phyloP scores from a whole-genome alignment of 2,329 filamentous ascomycete species.

The Orbilia javanica region DNA sequence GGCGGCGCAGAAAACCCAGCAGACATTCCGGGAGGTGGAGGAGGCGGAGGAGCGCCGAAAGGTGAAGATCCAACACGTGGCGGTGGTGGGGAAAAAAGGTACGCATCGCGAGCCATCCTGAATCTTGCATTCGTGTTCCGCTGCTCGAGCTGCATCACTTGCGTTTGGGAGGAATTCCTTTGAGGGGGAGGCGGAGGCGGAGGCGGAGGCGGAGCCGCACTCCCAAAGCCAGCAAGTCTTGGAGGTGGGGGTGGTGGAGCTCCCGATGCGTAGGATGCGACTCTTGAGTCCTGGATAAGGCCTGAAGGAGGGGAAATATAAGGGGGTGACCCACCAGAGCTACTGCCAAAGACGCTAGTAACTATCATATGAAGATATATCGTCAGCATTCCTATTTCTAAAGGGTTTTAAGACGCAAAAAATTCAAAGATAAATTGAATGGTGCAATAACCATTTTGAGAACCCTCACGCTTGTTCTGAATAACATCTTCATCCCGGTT shows the following conservation, averaged over 20 bases:
- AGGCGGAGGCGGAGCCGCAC: no score
- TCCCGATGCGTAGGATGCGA: no score
- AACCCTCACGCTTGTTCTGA: not conserved
- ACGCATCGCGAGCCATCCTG: constrained; percentile 43
- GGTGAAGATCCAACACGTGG: not conserved
- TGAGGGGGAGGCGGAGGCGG: no score
- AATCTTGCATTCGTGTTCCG: constrained; percentile 61
- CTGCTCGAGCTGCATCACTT: constrained; percentile 60
- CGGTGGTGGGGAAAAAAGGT: not conserved
- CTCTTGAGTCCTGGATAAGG: no score
- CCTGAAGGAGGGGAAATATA: not conserved
- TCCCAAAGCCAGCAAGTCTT: not conserved
- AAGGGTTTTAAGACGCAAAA: not conserved
- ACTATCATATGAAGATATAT: constrained; percentile 2
- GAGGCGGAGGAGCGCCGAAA: not conserved
- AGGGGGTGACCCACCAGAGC: constrained; percentile 8
- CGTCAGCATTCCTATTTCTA: not conserved
- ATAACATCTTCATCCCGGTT: not conserved
- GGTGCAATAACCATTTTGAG: constrained; percentile 6
- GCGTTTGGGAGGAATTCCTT: constrained; percentile 17
- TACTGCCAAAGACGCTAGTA: constrained; percentile 13
- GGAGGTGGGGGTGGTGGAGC: not conserved
- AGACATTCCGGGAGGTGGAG: not conserved
- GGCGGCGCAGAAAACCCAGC: not conserved
- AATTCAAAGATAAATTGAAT: not conserved